Evolutionary conservation across 1,139 yeast species (phyloP).

Genomic region (Yamadazyma taylorii): DNA sequence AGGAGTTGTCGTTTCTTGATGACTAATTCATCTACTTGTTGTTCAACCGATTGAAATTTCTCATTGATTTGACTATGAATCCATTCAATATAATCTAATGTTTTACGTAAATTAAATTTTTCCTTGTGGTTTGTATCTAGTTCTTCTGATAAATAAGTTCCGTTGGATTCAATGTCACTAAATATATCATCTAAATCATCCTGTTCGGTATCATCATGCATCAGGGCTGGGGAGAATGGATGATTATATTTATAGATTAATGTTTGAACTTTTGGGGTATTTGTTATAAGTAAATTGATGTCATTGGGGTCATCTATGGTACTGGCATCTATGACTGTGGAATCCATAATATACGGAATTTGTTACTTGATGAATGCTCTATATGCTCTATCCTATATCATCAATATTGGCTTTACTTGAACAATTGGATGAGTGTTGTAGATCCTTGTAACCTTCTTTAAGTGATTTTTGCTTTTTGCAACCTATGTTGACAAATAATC

Average conservation of each 20-base stretch:
- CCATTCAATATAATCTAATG: constrained; percentile 9
- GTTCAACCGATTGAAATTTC: constrained; percentile 10
- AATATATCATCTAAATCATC: background rate
- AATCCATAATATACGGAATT: no score
- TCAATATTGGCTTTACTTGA: no score
- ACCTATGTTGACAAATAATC: background rate
- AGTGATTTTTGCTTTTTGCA: no score
- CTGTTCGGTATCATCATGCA: background rate
- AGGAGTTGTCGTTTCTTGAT: constrained; percentile 3
- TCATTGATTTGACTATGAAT: constrained; percentile 9
- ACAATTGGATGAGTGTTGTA: no score
- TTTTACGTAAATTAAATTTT: background rate
- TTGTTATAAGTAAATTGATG: no score
- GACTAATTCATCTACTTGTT: constrained; percentile 3
- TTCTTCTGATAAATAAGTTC: background rate
- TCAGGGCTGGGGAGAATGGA: background rate
- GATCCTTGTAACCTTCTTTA: no score
- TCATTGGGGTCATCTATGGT: no score
- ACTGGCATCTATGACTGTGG: no score
- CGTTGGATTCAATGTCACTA: constrained; percentile 1
- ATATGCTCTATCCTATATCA: no score
- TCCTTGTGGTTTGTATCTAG: background rate
- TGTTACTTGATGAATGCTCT: no score
- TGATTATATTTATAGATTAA: background rate
- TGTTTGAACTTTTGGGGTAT: background rate